Percentiles rank a stretch among this genome's conserved stretches.
These are phyloP conservation scores for Kodamaea nitidulidarum DNA, from an alignment of 805 yeast genomes.

Conservation along the genomic window DNA sequence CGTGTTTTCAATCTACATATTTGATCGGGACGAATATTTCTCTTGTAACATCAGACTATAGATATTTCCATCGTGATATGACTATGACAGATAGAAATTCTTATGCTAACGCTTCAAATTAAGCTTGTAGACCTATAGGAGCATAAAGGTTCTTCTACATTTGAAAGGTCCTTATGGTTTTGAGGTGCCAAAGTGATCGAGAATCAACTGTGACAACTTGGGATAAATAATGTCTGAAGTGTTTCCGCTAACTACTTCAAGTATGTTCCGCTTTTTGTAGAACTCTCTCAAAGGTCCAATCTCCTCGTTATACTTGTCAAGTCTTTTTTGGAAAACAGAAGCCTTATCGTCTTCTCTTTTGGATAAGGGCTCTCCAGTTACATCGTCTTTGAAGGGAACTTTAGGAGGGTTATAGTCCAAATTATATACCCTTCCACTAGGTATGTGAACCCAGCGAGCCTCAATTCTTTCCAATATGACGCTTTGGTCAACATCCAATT, in stretches of 20 bases:
- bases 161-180: no score
- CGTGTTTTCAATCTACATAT: background rate
- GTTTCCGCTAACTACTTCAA: slow-evolving; percentile 62
- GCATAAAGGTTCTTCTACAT: no score
- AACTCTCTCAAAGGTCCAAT: slow-evolving; percentile 63
- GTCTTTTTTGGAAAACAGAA: slow-evolving; percentile 62
- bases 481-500: slow-evolving; percentile 80
- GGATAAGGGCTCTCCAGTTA: slow-evolving; percentile 81
- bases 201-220: slow-evolving; percentile 44
- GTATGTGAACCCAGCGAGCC: slow-evolving; percentile 77
- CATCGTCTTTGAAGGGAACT: slow-evolving; percentile 72
- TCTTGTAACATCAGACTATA: background rate
- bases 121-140: no score
- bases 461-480: slow-evolving; percentile 78
- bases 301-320: slow-evolving; percentile 56
- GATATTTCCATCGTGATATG: background rate
- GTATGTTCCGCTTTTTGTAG: slow-evolving; percentile 44
- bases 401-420: slow-evolving; percentile 87
- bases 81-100: no score
- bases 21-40: no score
- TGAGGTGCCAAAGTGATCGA: slow-evolving; percentile 1
- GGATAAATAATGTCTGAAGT: slow-evolving; percentile 86
- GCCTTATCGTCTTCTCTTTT: slow-evolving; percentile 83
- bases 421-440: slow-evolving; percentile 86
- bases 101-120: no score